Conservation (phyloP, 2,329 filamentous ascomycete species). For the Ophiostoma populinum region DNA sequence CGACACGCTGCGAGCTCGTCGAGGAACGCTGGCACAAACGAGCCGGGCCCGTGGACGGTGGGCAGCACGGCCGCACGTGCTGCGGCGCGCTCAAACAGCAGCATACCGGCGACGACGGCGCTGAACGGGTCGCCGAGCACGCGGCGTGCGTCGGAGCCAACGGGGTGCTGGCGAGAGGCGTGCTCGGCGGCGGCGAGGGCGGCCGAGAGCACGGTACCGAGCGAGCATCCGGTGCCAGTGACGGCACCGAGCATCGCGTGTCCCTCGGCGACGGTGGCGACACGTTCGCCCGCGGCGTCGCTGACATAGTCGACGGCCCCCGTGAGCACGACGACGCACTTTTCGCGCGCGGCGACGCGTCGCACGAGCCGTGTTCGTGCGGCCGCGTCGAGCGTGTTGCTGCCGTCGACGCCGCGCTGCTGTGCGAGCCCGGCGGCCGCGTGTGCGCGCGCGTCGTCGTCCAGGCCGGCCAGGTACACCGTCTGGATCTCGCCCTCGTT, state of each 20-base stretch:
- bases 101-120: slow-evolving; percentile 53
- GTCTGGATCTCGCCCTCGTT: slow-evolving; percentile 79
- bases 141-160: not conserved
- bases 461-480: slow-evolving; percentile 37
- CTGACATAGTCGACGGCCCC: slow-evolving; percentile 61
- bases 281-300: slow-evolving; percentile 42
- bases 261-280: slow-evolving; percentile 57
- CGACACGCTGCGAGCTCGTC: slow-evolving; percentile 43
- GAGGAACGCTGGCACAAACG: slow-evolving; percentile 71
- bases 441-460: slow-evolving; percentile 3
- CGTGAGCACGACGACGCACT: slow-evolving; percentile 66
- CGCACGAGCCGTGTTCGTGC: slow-evolving; percentile 44
- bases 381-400: slow-evolving; percentile 29
- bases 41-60: slow-evolving; percentile 64
- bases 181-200: slow-evolving; percentile 45
- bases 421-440: slow-evolving; percentile 20
- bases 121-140: slow-evolving; percentile 42
- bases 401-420: slow-evolving; percentile 76
- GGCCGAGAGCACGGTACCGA: slow-evolving; percentile 67
- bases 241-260: slow-evolving; percentile 52
- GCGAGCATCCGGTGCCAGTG: slow-evolving; percentile 69
- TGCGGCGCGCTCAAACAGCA: slow-evolving; percentile 62
- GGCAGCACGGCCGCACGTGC: slow-evolving; percentile 46
- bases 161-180: slow-evolving; percentile 9
- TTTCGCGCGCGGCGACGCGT: slow-evolving; percentile 47